A percentile compares a stretch with the other conserved stretches of the same genome.
Conservation (phyloP, 495 filamentous ascomycete genomes). For the Tetracladium setigerum region DNA sequence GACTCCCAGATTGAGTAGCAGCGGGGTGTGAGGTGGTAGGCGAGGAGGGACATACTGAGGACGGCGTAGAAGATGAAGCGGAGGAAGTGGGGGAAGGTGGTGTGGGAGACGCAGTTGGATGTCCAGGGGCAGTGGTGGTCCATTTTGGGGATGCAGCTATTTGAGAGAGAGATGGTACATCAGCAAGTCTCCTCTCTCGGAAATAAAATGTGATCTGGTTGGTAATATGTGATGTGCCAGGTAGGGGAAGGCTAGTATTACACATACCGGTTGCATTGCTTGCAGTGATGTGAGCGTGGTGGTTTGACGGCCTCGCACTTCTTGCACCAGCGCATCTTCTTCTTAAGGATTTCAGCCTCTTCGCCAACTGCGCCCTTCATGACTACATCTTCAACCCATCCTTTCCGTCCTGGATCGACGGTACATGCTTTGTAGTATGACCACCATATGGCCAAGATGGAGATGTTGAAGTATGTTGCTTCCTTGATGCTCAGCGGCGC, state of each 20-base stretch:
- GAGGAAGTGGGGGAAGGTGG: conserved; percentile 69
- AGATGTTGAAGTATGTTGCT: conserved; percentile 62
- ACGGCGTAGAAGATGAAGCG: conserved; percentile 61
- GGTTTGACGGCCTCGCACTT: conserved; percentile 82
- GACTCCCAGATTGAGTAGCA: conserved; percentile 54
- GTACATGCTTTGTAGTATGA: conserved; percentile 72
- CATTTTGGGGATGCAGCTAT: conserved; percentile 92
- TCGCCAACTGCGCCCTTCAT: conserved; percentile 6
- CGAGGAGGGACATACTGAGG: conserved; percentile 49
- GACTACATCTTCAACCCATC: conserved; percentile 11
- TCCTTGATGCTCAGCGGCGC: conserved; percentile 55
- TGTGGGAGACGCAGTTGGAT: conserved; percentile 82
- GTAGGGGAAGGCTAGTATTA: too few species aligned
- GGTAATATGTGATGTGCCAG: too few species aligned
- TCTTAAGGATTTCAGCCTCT: conserved; percentile 21
- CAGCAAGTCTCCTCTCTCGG: too few species aligned
- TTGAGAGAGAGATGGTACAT: too few species aligned
- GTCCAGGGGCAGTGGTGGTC: conserved; percentile 99
- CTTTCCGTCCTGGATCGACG: conserved; percentile 61
- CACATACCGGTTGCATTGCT: conserved; percentile 61
- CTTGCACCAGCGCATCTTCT: conserved; percentile 61
- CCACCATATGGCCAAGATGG: conserved; percentile 67
- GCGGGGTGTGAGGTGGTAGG: conserved; percentile 45
- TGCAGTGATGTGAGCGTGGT: conserved; percentile 87
- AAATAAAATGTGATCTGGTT: too few species aligned